Base-by-base conservation (phyloP, 2,329 filamentous ascomycete species). In the Fusarium irregulare region DNA sequence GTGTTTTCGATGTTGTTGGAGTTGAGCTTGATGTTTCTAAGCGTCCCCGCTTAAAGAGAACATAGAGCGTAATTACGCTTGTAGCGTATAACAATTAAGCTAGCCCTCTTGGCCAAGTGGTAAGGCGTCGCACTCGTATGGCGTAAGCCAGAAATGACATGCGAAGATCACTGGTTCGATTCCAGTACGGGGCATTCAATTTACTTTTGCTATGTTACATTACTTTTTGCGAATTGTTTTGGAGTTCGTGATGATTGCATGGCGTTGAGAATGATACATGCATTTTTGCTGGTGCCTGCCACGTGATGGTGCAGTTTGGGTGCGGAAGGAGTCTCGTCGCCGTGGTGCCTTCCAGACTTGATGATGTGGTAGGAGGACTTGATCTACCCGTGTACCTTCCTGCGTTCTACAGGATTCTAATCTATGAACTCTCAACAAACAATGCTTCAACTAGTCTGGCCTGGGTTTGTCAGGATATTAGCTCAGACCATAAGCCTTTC, bases 81-180 rank as follows among this genome's bases (percentile, higher is more conserved):
- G 6, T 2, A 21, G 14, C 48, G 47, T 44, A 44, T 45, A 56
- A 70, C 37, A 55, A 53, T 53, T 7, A n/a, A 56, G 58, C 48
- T 6, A 64, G 72, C 72, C 71, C 66, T 60, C 58, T 72, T 73
- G 71, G 71, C 71, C 71, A 60, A 73, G 69, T 70, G 72, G 72
- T 73, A 73, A 73, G 72, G 72, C 72, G 72, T 73, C 60, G 61
- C 71, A 73, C 71, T 73, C 71, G 71, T 73, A 73, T 37, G 34
- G 34, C 34, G 34, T n/a, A n/a, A 37, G 34, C 34, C 34, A 37
- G 34, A 37, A 37, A 37, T 37, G 34, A 37, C 34, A 73, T 73
- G 71, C 61, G 60, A 73, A 73, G 71, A 73, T 73, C 71, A 66
- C 55, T 56, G 66, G 71, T 73, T 73, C 71, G 64, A 73, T 70